Evolutionary conservation across 2,329 filamentous ascomycete genomes (phyloP), one percentile per base, ranked within the genome.

Genomic region (Chrysosporium queenslandicum): DNA sequence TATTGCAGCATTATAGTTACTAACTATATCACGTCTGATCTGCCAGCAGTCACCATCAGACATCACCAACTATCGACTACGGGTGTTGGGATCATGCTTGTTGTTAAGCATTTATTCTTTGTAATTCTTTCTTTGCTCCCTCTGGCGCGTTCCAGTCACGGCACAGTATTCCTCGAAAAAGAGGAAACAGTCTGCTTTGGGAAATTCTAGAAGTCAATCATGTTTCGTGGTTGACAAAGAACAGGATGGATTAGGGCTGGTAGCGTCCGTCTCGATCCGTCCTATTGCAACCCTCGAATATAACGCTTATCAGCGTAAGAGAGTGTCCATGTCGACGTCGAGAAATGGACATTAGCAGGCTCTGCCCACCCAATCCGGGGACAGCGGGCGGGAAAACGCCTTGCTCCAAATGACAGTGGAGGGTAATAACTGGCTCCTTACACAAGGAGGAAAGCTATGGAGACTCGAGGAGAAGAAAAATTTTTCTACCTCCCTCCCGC

Each of bases 241-340:
- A 27, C 14, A n/a, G 11, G 11, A n/a, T 14, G 30, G 18, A 25
- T 29, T 43, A 47, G 45, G 45, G 45, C 45, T 47, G 45, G 43
- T 47, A 47, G 32, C 30, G 30, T 37, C 45, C 45, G 45, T 37
- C 32, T 30, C 45, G 27, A 47, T 27, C 45, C 45, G 45, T 46
- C 27, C 29, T 36, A 47, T 37, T 16, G 14, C 45, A 16, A 42
- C 14, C 7, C 32, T 21, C 32, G 21, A 47, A 36, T 27, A n/a
- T n/a, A n/a, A n/a, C n/a, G n/a, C n/a, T n/a, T n/a, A 18, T 39
- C 36, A 39, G 36, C n/a, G 36, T 4, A 5, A 16, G 4, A 16
- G 36, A 9, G n/a, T 36, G 7, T 34, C 3, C 36, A 3, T 18
- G n/a, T 18, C 3, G 36, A 39, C n/a, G 4, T 39, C 3, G 36